Conservation (phyloP, 371 early-diverging fungal genomes). For the Thermomucor indicae-seudaticae region DNA sequence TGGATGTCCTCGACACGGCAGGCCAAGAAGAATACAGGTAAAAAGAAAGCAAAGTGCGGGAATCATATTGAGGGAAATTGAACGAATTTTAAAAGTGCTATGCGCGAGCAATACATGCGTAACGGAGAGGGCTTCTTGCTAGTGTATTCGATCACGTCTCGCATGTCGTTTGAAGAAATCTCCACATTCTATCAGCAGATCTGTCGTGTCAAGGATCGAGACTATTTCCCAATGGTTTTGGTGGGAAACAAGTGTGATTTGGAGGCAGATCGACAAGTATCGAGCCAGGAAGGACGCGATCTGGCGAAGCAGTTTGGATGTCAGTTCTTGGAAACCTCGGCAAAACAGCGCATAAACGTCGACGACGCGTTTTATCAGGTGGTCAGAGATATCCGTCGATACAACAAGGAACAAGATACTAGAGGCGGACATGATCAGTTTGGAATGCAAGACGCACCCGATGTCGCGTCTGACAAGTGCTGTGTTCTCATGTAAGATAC, state of each 20-base stretch:
- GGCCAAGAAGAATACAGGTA: slow-evolving; percentile 89
- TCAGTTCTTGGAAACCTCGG: slow-evolving; percentile 88
- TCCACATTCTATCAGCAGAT: slow-evolving; percentile 74
- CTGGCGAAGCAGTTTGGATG: slow-evolving; percentile 74
- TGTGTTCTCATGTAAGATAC: slow-evolving; percentile 22
- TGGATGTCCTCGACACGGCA: slow-evolving; percentile 92
- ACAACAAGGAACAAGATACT: slow-evolving; percentile 59
- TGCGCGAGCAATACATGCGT: slow-evolving; percentile 82
- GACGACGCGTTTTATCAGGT: slow-evolving; percentile 87
- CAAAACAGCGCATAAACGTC: slow-evolving; percentile 85
- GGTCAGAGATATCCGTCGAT: slow-evolving; percentile 82
- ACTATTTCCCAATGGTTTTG: slow-evolving; percentile 83
- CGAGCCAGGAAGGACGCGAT: slow-evolving; percentile 71
- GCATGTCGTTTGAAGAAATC: slow-evolving; percentile 79
- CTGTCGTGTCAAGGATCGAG: slow-evolving; percentile 76
- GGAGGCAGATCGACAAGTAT: slow-evolving; percentile 64
- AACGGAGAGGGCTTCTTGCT: slow-evolving; percentile 48
- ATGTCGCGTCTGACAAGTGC: slow-evolving; percentile 21
- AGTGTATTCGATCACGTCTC: slow-evolving; percentile 71
- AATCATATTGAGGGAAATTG: background rate
- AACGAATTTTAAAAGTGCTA: slow-evolving; percentile 37
- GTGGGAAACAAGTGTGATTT: slow-evolving; percentile 97
- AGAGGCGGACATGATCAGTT: slow-evolving; percentile 13
- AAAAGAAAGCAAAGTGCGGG: slow-evolving; percentile 28
- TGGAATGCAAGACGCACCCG: slow-evolving; percentile 14